phyloP scores from a whole-genome alignment of 2,329 filamentous ascomycete species.

The Colletotrichum sp. region DNA sequence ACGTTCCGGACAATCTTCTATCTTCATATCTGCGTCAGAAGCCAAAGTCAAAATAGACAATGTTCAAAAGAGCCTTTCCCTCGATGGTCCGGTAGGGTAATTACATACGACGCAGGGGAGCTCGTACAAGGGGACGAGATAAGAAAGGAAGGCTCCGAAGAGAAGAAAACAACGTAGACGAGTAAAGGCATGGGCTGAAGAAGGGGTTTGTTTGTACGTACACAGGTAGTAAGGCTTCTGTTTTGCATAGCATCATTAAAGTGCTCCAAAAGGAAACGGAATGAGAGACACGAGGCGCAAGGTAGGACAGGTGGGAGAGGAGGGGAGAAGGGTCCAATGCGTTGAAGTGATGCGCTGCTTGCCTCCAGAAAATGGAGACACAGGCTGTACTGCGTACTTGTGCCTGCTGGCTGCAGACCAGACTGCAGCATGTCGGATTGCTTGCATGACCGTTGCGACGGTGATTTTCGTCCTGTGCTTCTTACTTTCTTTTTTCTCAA shows the following conservation, averaged over 20 bases:
- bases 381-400: background rate
- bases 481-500: constrained; percentile 3
- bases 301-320: background rate
- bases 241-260: background rate
- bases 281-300: background rate
- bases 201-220: background rate
- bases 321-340: background rate
- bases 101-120: background rate
- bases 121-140: background rate
- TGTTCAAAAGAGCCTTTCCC: background rate
- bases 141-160: background rate
- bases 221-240: background rate
- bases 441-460: constrained; percentile 7
- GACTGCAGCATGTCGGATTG: background rate
- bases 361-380: background rate
- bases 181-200: background rate
- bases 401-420: background rate
- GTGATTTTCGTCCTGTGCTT: background rate
- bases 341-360: background rate
- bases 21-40: background rate
- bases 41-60: background rate
- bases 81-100: background rate
- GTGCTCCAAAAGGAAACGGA: background rate
- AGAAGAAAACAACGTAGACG: background rate
- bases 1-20: background rate